Percentiles rank a stretch among this genome's conserved stretches.
Conservation (phyloP, 345 rosid genomes). For the Mangifera indica region DNA sequence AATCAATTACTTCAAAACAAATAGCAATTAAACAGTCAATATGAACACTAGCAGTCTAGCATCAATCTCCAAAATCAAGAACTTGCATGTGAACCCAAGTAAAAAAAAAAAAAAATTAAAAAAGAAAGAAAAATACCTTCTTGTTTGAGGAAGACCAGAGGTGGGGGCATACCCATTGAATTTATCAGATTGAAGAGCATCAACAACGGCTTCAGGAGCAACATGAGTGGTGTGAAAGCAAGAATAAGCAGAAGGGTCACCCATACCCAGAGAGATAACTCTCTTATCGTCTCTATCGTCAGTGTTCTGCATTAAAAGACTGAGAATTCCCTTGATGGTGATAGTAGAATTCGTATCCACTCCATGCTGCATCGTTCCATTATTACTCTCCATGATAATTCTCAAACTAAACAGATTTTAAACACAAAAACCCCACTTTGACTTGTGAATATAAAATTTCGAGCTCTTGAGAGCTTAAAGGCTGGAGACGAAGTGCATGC, state of each 20-base stretch:
- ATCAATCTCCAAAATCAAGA: neutral
- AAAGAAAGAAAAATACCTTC: constrained; percentile 47
- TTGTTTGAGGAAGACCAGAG: constrained; percentile 81
- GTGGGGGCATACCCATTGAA: constrained; percentile 96
- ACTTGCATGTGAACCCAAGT: neutral
- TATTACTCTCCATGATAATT: neutral
- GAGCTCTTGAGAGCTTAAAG: neutral
- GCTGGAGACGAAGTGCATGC: neutral
- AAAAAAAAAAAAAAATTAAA: neutral
- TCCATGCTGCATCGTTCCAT: constrained; percentile 32
- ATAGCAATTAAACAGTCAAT: neutral
- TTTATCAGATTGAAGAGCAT: constrained; percentile 66
- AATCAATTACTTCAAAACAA: neutral
- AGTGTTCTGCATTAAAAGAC: constrained; percentile 57
- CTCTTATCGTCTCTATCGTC: constrained; percentile 40
- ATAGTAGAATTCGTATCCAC: constrained; percentile 45
- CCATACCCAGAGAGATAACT: constrained; percentile 79
- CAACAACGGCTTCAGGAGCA: constrained; percentile 63
- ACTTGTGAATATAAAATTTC: neutral
- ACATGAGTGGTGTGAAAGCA: constrained; percentile 69
- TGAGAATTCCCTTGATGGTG: constrained; percentile 76
- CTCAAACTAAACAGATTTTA: neutral
- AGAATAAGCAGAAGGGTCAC: constrained; percentile 83
- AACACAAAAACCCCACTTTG: neutral
- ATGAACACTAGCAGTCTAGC: neutral